These are phyloP conservation scores for Pythium sp. DNA, from an alignment of 352 stramenopile species.

Conservation along the genomic window DNA sequence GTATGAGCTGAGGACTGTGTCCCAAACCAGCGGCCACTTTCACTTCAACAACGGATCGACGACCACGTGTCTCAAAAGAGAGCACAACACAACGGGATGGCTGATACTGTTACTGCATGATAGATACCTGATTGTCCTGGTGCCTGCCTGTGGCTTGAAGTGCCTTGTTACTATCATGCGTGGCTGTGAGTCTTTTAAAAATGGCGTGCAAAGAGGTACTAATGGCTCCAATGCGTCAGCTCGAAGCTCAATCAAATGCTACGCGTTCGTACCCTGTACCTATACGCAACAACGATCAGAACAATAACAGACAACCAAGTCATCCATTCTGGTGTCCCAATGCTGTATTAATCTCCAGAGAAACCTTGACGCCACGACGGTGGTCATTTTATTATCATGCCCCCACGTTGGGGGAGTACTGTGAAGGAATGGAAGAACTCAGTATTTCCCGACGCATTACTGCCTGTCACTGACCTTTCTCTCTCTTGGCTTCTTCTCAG, in stretches of 20 bases:
- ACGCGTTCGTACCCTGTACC: neutral
- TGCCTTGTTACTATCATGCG: neutral
- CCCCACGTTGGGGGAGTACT: neutral
- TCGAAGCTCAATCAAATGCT: neutral
- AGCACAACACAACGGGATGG: neutral
- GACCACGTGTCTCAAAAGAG: neutral
- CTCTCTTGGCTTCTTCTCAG: constrained; percentile 18
- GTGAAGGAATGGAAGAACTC: neutral
- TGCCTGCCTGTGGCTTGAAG: too few relatives aligned
- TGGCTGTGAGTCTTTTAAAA: neutral
- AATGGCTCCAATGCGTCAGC: neutral
- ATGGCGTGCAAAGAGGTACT: neutral
- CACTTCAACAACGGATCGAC: neutral
- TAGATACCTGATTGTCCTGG: neutral
- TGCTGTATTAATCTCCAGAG: neutral
- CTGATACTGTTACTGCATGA: neutral
- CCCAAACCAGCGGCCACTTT: neutral
- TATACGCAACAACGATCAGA: neutral
- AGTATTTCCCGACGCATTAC: neutral
- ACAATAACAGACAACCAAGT: neutral
- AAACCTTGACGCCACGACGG: neutral
- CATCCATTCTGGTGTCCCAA: neutral
- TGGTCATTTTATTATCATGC: neutral
- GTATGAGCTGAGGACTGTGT: neutral
- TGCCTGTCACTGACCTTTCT: neutral